Conservation (phyloP, 768 basidiomycete genomes). For the Leccinum barrowsii region DNA sequence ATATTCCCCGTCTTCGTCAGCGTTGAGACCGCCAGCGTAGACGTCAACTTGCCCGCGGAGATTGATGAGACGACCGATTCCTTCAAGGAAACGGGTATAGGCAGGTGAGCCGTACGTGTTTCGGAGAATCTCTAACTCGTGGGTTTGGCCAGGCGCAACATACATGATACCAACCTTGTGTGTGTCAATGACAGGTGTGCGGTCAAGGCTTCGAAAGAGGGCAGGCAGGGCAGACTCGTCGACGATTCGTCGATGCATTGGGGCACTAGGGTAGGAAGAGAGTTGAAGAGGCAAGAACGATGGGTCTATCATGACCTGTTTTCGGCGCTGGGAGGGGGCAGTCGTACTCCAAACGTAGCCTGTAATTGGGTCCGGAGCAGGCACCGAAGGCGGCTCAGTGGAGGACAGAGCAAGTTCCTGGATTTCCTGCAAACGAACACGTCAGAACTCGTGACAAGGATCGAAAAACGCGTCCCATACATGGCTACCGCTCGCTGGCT, state of each 20-base stretch:
- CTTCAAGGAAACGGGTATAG: slow-evolving; percentile 89
- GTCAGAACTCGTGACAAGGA: slow-evolving; percentile 7
- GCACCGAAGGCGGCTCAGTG: slow-evolving; percentile 16
- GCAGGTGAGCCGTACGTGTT: slow-evolving; percentile 93
- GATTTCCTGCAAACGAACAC: slow-evolving; percentile 19
- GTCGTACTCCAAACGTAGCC: slow-evolving; percentile 87
- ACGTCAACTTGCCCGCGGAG: slow-evolving; percentile 88
- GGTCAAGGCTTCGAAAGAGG: slow-evolving; percentile 68
- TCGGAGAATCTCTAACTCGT: slow-evolving; percentile 80
- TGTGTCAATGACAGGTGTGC: slow-evolving; percentile 92
- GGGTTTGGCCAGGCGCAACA: slow-evolving; percentile 85
- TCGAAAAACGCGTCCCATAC: slow-evolving; percentile 10
- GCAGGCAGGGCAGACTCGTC: slow-evolving; percentile 53
- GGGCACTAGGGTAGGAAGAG: slow-evolving; percentile 61
- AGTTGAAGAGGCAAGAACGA: slow-evolving; percentile 83
- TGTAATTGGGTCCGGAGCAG: slow-evolving; percentile 67
- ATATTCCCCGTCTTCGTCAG: slow-evolving; percentile 92
- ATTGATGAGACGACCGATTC: slow-evolving; percentile 83
- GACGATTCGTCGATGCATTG: slow-evolving; percentile 42
- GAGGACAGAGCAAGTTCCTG: slow-evolving; percentile 9
- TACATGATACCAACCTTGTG: slow-evolving; percentile 97
- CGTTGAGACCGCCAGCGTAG: slow-evolving; percentile 87
- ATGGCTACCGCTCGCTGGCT: neutral
- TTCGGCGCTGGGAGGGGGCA: slow-evolving; percentile 85
- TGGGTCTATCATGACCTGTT: slow-evolving; percentile 82